Conservation (phyloP, 169 alveolate genomes). For the Cryptosporidium canis region DNA sequence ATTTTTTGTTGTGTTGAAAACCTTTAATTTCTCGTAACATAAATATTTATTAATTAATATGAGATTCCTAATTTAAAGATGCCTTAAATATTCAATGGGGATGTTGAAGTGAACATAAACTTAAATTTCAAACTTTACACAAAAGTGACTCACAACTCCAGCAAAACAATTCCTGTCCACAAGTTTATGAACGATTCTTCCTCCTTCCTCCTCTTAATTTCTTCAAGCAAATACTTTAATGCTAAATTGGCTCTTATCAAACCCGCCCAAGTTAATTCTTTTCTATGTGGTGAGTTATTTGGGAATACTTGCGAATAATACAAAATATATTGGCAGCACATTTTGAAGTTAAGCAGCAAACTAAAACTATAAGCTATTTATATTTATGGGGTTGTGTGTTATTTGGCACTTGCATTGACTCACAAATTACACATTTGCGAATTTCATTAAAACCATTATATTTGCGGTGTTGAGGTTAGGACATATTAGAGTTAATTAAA, state of each 20-base stretch:
- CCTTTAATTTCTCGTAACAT: not conserved
- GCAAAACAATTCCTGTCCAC: not conserved
- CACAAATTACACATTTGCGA: not conserved
- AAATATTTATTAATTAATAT: not conserved
- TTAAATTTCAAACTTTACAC: not conserved
- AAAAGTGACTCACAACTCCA: not conserved
- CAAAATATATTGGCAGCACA: not conserved
- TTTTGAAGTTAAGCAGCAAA: not conserved
- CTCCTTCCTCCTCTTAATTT: not conserved
- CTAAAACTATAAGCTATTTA: not conserved
- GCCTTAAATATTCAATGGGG: not conserved
- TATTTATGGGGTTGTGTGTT: not conserved
- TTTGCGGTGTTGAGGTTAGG: not conserved
- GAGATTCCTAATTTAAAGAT: not conserved
- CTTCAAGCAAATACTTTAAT: not conserved
- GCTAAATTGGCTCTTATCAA: not conserved
- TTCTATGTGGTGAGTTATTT: conserved; percentile 17
- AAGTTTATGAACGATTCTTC: not conserved
- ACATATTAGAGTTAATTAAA: too few relatives aligned
- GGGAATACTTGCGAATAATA: not conserved
- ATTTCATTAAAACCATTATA: not conserved
- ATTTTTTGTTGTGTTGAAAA: not conserved
- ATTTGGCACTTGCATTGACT: not conserved
- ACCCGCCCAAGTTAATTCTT: not conserved
- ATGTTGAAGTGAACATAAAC: not conserved